phyloP scores from a whole-genome alignment of 441 rosid species.

The Eruca vesicaria region DNA sequence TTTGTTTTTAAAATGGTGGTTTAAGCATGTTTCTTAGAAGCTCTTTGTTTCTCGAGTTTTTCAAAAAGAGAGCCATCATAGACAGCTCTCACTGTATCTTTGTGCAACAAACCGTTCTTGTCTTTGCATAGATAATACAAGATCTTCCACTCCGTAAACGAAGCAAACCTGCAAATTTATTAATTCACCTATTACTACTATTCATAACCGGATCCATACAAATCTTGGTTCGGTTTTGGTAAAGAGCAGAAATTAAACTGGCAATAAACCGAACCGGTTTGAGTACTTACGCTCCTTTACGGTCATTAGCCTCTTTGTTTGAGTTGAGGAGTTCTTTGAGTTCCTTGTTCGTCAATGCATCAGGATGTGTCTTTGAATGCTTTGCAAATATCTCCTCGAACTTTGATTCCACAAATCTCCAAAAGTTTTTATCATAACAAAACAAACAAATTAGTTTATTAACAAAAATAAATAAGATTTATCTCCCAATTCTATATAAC shows the following conservation, averaged over 20 bases:
- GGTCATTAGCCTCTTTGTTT: slow-evolving; percentile 69
- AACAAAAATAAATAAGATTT: too few species aligned
- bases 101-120: slow-evolving; percentile 59
- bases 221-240: not conserved
- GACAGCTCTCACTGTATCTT: slow-evolving; percentile 53
- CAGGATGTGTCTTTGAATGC: slow-evolving; percentile 45
- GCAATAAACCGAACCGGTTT: not conserved
- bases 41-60: slow-evolving; percentile 48
- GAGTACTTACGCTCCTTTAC: slow-evolving; percentile 57
- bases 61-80: slow-evolving; percentile 84
- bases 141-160: slow-evolving; percentile 67
- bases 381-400: slow-evolving; percentile 71
- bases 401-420: slow-evolving; percentile 61
- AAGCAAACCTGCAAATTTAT: slow-evolving; percentile 49
- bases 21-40: slow-evolving; percentile 26
- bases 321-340: slow-evolving; percentile 54
- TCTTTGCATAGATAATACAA: slow-evolving; percentile 60
- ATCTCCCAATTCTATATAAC: not conserved
- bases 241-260: not conserved
- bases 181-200: not conserved
- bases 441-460: not conserved
- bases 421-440: not conserved
- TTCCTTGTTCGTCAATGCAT: slow-evolving; percentile 65
- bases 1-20: not conserved
- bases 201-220: not conserved